Evolutionary conservation across 2,329 filamentous ascomycete species (phyloP), one percentile per base, ranked within the genome.

Genomic region (Cladophialophora bantiana): DNA sequence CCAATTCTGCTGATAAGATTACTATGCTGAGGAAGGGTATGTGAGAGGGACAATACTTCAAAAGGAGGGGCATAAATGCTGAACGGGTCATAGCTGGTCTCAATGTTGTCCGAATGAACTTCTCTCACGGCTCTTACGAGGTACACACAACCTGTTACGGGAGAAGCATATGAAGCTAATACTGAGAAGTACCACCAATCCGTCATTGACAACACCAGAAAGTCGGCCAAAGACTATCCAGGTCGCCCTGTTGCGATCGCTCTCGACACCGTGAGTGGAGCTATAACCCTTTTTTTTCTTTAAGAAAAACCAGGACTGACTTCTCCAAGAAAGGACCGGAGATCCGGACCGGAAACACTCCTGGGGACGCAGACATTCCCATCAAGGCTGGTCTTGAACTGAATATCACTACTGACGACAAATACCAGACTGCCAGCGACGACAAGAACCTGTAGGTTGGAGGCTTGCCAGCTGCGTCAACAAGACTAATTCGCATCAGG

Each of bases 41-140:
- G 76, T 70, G 36, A n/a, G 13, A 31, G 6, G 7, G 26, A 31
- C 40, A 10, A 26, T 48, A 15, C 18, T 12, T 31, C 18, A 50
- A 7, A 20, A n/a, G 12, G 32, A 59, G 34, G 15, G 18, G 20
- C 26, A 56, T 13, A 40, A 61, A 56, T 59, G 68, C 71, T 75
- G 54, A 73, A 36, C 38, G 48, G 13, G 53, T 64, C 62, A 73
- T 71, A 83, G 90, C 90, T 73, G 95, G 95, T 82, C 90, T 98
- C 77, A 98, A 98, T 83, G 93, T 99, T 74, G 95, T 98, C 74
- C 94, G 95, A 84, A 99, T 99, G 95, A 99, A 99, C 90, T 98
- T 98, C 81, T 97, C 91, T 72, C 92, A 96, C 82, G 92, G 92
- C 76, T 90, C 89, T 73, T 95, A 98, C 82, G 94, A 90, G 79